Evolutionary conservation across 106 monocot species (phyloP), one percentile per base, ranked within the genome.

Genomic region (Triglochin maritima): DNA sequence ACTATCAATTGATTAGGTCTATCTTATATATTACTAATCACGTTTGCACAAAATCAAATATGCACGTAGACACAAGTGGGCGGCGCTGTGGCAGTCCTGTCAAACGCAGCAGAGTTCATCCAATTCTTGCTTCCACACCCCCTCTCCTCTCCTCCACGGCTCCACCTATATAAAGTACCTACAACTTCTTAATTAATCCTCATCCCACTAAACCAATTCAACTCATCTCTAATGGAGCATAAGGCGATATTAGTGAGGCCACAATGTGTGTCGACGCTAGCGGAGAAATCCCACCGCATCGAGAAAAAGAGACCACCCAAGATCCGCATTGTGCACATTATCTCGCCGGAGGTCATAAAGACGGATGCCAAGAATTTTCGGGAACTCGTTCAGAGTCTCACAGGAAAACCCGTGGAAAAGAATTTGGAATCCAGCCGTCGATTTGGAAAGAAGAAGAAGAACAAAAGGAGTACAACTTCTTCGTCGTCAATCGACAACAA

Each of bases 331-430:
- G 71, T 89, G 59, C 93, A 93, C 79, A 47, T 86, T 9, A 73
- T 84, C 4, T 73, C 93, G 16, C 89, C 93, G 47, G 84, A 82
- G 86, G 72, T 93, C 71, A 93, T 93, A 17, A 79, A 89, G 50
- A 93, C 81, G 4, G 93, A 93, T 49, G 66, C 60, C 51, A 74
- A 62, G 10, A 84, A 79, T 67, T 93, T 93, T 72, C 74, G 89
- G 47, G 81, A 82, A 42, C 79, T 86, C 44, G 93, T 93, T 15
- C 93, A 93, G 74, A 62, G 72, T 53, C 89, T 93, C 70, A 93
- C 93, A 3, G 93, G 93, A 2, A 66, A 51, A 57, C 66, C 17
- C 2, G 46, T 46, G 0, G 46, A 29, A 29, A 29, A 29, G 29
- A 29, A 29, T 29, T 29, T 29, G 29, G 29, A 29, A 29, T 29